These are phyloP conservation scores for Aspergillus uvarum DNA, from an alignment of 2,329 filamentous ascomycete species.

Conservation along the genomic window DNA sequence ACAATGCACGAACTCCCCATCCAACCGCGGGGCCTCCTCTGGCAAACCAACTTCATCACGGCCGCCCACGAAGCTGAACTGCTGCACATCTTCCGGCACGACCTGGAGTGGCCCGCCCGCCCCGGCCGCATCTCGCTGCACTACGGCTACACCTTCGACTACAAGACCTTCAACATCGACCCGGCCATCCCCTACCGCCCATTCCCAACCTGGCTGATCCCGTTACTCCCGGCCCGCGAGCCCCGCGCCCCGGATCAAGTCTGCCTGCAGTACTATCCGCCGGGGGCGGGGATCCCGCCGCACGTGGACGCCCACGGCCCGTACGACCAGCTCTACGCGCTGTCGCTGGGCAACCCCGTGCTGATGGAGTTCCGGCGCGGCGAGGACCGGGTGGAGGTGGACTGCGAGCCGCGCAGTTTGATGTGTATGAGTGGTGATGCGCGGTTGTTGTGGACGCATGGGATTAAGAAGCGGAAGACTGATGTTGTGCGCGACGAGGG, in stretches of 20 bases:
- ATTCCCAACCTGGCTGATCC: constrained; percentile 54
- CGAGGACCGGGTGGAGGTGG: constrained; percentile 44
- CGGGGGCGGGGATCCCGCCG: constrained; percentile 60
- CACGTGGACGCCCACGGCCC: constrained; percentile 60
- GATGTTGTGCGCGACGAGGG: constrained; percentile 41
- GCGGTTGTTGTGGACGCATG: constrained; percentile 57
- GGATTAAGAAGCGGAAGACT: constrained; percentile 55
- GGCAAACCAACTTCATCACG: constrained; percentile 51
- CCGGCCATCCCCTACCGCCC: constrained; percentile 50
- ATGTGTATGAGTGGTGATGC: constrained; percentile 53
- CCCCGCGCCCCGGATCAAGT: constrained; percentile 55
- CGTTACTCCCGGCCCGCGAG: constrained; percentile 50
- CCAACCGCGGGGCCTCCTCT: constrained; percentile 31
- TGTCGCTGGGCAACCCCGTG: constrained; percentile 33
- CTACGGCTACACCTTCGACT: constrained; percentile 59
- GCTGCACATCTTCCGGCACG: constrained; percentile 46
- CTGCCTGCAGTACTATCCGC: constrained; percentile 61
- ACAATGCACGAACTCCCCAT: constrained; percentile 24
- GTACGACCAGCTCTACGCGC: constrained; percentile 40
- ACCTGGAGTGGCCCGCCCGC: constrained; percentile 51
- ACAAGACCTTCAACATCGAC: constrained; percentile 59
- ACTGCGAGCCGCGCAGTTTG: constrained; percentile 52
- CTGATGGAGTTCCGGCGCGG: constrained; percentile 34
- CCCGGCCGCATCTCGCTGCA: constrained; percentile 53
- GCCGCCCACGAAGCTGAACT: constrained; percentile 48